Evolutionary conservation across 2,329 filamentous ascomycete species (phyloP), one percentile per base, ranked within the genome.

Genomic region (Pestalotiopsis sp.): DNA sequence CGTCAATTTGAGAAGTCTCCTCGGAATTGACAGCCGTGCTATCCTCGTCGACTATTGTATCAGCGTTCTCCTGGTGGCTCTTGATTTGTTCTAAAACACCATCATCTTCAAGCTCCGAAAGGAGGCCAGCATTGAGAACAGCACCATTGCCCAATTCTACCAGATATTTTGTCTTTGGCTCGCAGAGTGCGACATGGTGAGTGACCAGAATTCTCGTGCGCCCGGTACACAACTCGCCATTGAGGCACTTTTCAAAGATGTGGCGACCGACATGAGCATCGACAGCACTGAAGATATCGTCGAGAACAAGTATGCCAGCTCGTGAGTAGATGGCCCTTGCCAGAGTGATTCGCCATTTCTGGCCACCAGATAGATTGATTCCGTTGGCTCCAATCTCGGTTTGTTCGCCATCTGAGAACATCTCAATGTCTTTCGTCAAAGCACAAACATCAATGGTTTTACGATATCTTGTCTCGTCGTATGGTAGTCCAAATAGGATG

Each of bases 341-440:
- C 73, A 97, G 89, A 0, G 92, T 93, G 39, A 96, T 87, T 66
- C 93, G 88, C 92, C 93, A 95, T 75, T 93, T 90, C 79, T 97
- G 93, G 0, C 93, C 94, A 71, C 94, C 93, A 70, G 91, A 94
- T 6, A 97, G 83, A 73, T 95, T 95, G 73, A 96, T 93, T 6
- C 93, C 93, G 70, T 95, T 95, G 2, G 92, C 92, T 12, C 93
- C 93, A 66, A 97, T 93, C 75, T 95, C 92, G 0, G 94, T 97
- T 61, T 88, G 80, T 73, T 96, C 93, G 4, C 93, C 93, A 75
- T 95, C 92, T 0, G 88, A 82, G 17, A 97, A 84, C 83, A 94
- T 93, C 17, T 91, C 87, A 39, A 97, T 82, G 73, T 97, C 94
- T 75, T 93, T 93, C 65, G 86, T 86, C 58, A 97, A 77, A 0